A percentile compares a stretch with the other conserved stretches of the same genome.
Conservation (phyloP, 352 stramenopile species). For the Phytophthora litchii region DNA sequence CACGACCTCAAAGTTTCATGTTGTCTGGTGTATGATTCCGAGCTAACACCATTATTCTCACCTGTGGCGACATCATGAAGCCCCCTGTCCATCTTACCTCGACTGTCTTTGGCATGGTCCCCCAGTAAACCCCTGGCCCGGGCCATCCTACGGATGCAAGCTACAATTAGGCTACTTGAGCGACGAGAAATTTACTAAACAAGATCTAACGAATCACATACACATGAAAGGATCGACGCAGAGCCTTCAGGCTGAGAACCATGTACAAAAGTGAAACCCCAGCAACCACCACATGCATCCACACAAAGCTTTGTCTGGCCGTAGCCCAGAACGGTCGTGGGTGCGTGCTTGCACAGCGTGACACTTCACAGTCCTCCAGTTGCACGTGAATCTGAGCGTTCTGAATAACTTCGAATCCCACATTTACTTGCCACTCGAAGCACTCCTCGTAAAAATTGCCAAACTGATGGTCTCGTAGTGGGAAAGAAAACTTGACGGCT, state of each 20-base stretch:
- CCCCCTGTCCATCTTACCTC: neutral
- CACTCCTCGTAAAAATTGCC: constrained; percentile 83
- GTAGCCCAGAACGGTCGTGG: constrained; percentile 55
- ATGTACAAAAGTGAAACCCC: constrained; percentile 64
- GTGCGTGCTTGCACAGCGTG: constrained; percentile 45
- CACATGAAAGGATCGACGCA: constrained; percentile 60
- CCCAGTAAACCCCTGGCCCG: constrained; percentile 21
- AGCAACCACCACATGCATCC: constrained; percentile 72
- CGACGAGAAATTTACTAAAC: neutral
- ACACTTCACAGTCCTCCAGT: constrained; percentile 68
- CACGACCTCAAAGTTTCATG: constrained; percentile 22
- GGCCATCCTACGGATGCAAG: constrained; percentile 20
- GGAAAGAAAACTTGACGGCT: constrained; percentile 54
- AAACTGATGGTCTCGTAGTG: constrained; percentile 73
- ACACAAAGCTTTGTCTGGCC: constrained; percentile 71
- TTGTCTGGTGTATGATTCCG: constrained; percentile 2
- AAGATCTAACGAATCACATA: constrained; percentile 26
- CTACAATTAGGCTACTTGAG: constrained; percentile 7
- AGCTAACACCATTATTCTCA: constrained; percentile 16
- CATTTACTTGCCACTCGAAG: constrained; percentile 80
- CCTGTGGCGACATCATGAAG: constrained; percentile 16
- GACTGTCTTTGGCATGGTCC: constrained; percentile 2
- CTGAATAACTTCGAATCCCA: constrained; percentile 56
- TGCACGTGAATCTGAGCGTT: constrained; percentile 52
- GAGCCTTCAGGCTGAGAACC: constrained; percentile 57